Evolutionary conservation across 352 stramenopile genomes (phyloP).

Genomic region (Thalassiosira pacifica): DNA sequence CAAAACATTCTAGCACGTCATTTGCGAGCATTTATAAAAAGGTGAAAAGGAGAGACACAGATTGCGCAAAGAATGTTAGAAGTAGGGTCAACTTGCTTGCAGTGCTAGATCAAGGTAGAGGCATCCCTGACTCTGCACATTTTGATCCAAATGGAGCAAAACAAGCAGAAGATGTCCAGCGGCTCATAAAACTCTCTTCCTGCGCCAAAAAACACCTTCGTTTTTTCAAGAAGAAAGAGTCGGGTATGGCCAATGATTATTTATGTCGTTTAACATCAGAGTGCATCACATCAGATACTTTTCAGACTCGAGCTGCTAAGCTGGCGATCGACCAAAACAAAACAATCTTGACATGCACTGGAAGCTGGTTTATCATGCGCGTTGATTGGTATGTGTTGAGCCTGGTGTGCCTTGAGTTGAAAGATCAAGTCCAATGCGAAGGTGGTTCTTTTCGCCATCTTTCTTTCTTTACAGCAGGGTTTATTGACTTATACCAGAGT

Average conservation of each 20-base stretch:
- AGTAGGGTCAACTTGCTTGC: slow-evolving; percentile 74
- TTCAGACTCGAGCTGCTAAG: slow-evolving; percentile 63
- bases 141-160: slow-evolving; percentile 41
- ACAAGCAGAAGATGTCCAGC: slow-evolving; percentile 67
- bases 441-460: slow-evolving; percentile 62
- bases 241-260: slow-evolving; percentile 62
- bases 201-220: slow-evolving; percentile 65
- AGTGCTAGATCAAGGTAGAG: slow-evolving; percentile 42
- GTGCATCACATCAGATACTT: slow-evolving; percentile 67
- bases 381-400: slow-evolving; percentile 80
- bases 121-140: slow-evolving; percentile 10
- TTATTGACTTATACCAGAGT: slow-evolving; percentile 80
- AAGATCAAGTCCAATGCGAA: slow-evolving; percentile 49
- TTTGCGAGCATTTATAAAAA: slow-evolving; percentile 65
- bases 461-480: slow-evolving; percentile 82
- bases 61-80: slow-evolving; percentile 79
- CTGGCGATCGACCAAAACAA: slow-evolving; percentile 57
- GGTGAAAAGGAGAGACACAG: slow-evolving; percentile 75
- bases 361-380: slow-evolving; percentile 82
- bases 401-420: slow-evolving; percentile 64
- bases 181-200: slow-evolving; percentile 76
- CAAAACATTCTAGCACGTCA: slow-evolving; percentile 26
- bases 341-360: slow-evolving; percentile 52
- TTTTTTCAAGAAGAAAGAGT: slow-evolving; percentile 68
- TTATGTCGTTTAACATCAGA: slow-evolving; percentile 63